phyloP scores from a whole-genome alignment of 116 monocot genomes.

The Iris pallida region DNA sequence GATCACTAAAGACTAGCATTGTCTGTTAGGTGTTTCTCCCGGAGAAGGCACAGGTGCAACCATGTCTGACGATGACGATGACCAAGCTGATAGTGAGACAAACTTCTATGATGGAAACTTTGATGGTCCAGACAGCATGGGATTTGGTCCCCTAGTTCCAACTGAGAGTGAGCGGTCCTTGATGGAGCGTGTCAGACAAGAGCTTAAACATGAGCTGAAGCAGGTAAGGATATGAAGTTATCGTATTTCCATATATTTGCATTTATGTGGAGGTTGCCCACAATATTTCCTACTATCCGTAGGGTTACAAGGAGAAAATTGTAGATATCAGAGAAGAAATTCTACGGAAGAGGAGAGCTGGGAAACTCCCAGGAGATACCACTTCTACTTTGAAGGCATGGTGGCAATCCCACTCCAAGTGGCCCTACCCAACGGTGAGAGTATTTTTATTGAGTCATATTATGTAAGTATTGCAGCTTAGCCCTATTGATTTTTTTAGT shows the following conservation, averaged over 20 bases:
- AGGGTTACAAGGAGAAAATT: slow-evolving; percentile 78
- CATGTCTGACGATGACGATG: slow-evolving; percentile 85
- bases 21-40: slow-evolving; percentile 51
- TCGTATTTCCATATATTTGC: not conserved
- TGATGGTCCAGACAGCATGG: slow-evolving; percentile 69
- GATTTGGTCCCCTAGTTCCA: slow-evolving; percentile 63
- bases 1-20: slow-evolving; percentile 4
- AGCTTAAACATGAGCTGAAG: slow-evolving; percentile 70
- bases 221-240: slow-evolving; percentile 29
- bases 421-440: slow-evolving; percentile 73
- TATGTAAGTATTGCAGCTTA: not conserved
- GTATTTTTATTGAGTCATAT: not conserved
- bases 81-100: slow-evolving; percentile 62
- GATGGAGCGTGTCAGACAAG: slow-evolving; percentile 54
- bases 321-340: slow-evolving; percentile 76
- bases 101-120: slow-evolving; percentile 64
- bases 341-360: slow-evolving; percentile 63
- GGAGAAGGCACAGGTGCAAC: slow-evolving; percentile 87
- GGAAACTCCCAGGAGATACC: slow-evolving; percentile 69
- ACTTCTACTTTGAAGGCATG: slow-evolving; percentile 65
- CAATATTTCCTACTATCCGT: not conserved
- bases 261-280: not conserved
- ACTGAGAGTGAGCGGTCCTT: slow-evolving; percentile 53
- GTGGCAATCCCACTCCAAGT: slow-evolving; percentile 79
- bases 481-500: not conserved